These are phyloP conservation scores for Phytopythium chamaehyphon DNA, from an alignment of 352 stramenopile species.

Conservation along the genomic window DNA sequence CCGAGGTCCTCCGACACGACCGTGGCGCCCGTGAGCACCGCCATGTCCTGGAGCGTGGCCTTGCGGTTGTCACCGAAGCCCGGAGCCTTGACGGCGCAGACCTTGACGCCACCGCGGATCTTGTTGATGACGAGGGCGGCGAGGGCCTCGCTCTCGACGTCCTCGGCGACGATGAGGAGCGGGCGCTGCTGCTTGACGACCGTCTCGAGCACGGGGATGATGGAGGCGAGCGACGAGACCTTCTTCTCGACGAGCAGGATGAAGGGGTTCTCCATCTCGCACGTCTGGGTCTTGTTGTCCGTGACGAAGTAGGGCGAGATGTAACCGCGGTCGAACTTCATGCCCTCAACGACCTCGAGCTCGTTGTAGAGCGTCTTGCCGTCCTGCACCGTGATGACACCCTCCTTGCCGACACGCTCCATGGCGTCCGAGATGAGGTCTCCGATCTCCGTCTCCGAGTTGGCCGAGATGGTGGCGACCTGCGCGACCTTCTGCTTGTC, in stretches of 20 bases:
- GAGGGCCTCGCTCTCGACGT: constrained; percentile 99
- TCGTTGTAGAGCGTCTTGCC: constrained; percentile 99
- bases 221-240: constrained; percentile 94
- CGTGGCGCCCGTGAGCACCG: constrained; percentile 96
- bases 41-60: constrained; percentile 99
- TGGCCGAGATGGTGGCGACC: constrained; percentile 99
- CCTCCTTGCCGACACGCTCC: constrained; percentile 99
- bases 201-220: constrained; percentile 97
- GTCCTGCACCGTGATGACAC: constrained; percentile 98
- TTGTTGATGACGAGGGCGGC: constrained; percentile 99
- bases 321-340: constrained; percentile 99
- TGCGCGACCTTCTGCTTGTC: constrained; percentile 99
- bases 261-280: constrained; percentile 98
- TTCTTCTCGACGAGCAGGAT: constrained; percentile 99
- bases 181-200: constrained; percentile 96
- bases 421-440: constrained; percentile 98
- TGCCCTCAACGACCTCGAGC: constrained; percentile 99
- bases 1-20: constrained; percentile 99
- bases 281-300: constrained; percentile 98
- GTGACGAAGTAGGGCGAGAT: constrained; percentile 99
- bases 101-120: constrained; percentile 98
- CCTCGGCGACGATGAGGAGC: constrained; percentile 99
- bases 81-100: constrained; percentile 99
- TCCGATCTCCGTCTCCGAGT: constrained; percentile 98
- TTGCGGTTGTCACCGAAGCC: constrained; percentile 99